Evolutionary conservation across 2,329 filamentous ascomycete species (phyloP).

Genomic region (Talaromyces atroroseus): DNA sequence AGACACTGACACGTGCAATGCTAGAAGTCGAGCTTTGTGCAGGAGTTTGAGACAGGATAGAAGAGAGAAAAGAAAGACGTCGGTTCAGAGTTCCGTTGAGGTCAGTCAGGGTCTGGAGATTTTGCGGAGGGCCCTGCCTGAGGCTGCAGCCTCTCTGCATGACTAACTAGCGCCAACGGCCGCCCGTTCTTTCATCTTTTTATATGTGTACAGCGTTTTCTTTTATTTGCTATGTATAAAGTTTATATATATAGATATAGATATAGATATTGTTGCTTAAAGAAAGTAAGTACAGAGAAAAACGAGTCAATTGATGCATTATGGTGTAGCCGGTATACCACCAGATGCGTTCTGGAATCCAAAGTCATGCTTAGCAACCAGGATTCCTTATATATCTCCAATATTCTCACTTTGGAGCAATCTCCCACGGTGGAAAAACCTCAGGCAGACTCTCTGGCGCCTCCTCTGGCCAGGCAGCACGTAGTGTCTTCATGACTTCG

Average conservation of each 20-base stretch:
- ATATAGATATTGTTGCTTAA: background rate
- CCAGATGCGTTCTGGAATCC: background rate
- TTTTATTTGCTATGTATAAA: background rate
- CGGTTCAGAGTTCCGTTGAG: background rate
- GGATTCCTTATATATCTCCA: background rate
- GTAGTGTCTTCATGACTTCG: conserved; percentile 49
- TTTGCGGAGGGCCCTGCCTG: conserved; percentile 3
- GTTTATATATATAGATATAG: too few relatives aligned
- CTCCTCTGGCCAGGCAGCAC: conserved; percentile 50
- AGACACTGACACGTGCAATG: background rate
- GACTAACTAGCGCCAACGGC: background rate
- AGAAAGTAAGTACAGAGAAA: background rate
- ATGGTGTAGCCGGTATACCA: background rate
- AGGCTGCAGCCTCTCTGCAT: background rate
- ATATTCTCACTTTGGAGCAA: conserved; percentile 30
- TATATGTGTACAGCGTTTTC: too few relatives aligned
- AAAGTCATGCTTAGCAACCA: background rate
- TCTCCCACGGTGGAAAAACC: conserved; percentile 51
- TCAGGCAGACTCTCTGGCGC: conserved; percentile 47
- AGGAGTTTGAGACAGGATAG: background rate
- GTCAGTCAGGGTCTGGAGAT: background rate
- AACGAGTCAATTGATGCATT: background rate
- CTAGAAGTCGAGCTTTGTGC: background rate
- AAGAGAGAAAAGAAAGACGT: background rate
- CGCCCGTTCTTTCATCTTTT: background rate